Conservation (phyloP, 768 basidiomycete species). For the Rhodotorula kratochvilovae region DNA sequence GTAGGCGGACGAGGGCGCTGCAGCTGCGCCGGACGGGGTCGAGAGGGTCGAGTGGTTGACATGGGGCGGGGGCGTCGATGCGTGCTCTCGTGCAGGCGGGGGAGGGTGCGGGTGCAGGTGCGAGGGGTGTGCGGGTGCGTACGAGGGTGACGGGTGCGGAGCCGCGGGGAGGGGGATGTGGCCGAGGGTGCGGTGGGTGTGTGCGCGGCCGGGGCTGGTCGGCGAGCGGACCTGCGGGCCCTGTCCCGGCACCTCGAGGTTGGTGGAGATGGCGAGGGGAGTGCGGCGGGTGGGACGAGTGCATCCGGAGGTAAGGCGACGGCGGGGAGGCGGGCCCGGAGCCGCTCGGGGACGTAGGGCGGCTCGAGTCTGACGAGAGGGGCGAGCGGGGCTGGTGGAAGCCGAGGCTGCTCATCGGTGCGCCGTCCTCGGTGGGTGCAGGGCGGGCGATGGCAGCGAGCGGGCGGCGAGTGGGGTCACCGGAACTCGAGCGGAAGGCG, state of each 20-base stretch:
- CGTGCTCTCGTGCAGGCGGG: neutral
- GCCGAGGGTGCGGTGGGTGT: constrained; percentile 7
- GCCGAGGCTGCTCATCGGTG: neutral
- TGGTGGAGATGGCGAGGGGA: neutral
- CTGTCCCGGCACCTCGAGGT: neutral
- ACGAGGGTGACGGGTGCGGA: neutral
- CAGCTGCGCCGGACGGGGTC: constrained; percentile 1
- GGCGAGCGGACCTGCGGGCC: neutral
- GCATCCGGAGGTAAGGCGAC: neutral
- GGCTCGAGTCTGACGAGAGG: neutral
- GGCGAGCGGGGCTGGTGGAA: neutral
- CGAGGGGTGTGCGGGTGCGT: neutral
- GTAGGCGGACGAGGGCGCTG: constrained; percentile 6
- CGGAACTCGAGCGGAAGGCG: too few relatives aligned
- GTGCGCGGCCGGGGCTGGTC: neutral
- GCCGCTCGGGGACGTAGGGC: neutral
- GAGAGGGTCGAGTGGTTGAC: constrained; percentile 16
- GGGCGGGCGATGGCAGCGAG: neutral
- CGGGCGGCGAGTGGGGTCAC: neutral
- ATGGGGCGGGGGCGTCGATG: constrained; percentile 20
- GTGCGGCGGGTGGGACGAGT: neutral
- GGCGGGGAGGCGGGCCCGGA: neutral
- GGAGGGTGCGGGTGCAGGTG: neutral
- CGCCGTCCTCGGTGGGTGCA: neutral
- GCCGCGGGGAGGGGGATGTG: neutral